phyloP scores from a whole-genome alignment of 2,329 filamentous ascomycete genomes.

The Calonectria naviculata region DNA sequence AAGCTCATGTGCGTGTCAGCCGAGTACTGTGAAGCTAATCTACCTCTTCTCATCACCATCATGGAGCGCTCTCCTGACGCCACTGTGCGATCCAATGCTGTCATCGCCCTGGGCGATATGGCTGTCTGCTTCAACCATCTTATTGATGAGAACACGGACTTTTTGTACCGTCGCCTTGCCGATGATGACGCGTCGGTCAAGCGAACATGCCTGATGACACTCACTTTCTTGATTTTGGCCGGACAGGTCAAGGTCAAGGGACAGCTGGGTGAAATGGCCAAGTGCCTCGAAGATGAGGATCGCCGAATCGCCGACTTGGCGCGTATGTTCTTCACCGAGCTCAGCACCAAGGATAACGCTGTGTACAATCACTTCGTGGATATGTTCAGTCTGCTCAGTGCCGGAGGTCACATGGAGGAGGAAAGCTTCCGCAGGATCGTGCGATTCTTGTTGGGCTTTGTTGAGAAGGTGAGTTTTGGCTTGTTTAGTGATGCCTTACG shows the following conservation, averaged over 20 bases:
- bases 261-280: conserved; percentile 98
- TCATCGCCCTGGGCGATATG: conserved; percentile 98
- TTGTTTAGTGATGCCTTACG: background rate
- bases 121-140: conserved; percentile 99
- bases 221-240: conserved; percentile 96
- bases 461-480: conserved; percentile 82
- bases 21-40: conserved; percentile 94
- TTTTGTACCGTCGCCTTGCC: conserved; percentile 92
- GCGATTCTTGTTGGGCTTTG: conserved; percentile 93
- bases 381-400: conserved; percentile 94
- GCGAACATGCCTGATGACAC: conserved; percentile 96
- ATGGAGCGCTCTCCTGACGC: conserved; percentile 94
- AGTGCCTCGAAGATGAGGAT: conserved; percentile 97
- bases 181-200: conserved; percentile 92
- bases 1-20: conserved; percentile 99
- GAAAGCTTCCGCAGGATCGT: conserved; percentile 88
- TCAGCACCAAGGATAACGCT: conserved; percentile 98
- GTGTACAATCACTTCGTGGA: conserved; percentile 99
- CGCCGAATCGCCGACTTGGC: conserved; percentile 93
- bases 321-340: conserved; percentile 98
- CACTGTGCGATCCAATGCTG: conserved; percentile 93
- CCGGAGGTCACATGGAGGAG: conserved; percentile 83
- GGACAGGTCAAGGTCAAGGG: conserved; percentile 99
- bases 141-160: conserved; percentile 99
- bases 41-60: conserved; percentile 95